Conservation (phyloP, 2,329 filamentous ascomycete genomes). For the Parastagonospora avenae region DNA sequence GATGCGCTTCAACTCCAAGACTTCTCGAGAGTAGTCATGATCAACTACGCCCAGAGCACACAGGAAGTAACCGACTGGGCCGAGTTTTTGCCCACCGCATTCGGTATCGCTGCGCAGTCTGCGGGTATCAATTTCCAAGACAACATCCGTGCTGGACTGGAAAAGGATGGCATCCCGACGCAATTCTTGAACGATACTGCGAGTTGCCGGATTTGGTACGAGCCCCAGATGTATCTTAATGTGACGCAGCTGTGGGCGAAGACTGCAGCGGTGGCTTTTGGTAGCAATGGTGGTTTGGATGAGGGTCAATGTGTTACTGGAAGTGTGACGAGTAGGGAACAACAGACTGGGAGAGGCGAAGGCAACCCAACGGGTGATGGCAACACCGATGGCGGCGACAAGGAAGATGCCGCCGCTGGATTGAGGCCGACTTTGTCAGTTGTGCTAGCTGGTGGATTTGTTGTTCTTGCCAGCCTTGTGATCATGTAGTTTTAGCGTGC, state of each 20-base stretch:
- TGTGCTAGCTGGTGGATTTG: neutral
- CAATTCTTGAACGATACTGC: conserved; percentile 68
- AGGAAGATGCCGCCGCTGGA: conserved; percentile 16
- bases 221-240: conserved; percentile 58
- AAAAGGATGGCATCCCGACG: conserved; percentile 50
- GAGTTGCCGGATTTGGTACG: conserved; percentile 66
- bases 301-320: conserved; percentile 35
- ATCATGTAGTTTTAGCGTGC: neutral
- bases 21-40: conserved; percentile 23
- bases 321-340: conserved; percentile 30
- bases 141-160: conserved; percentile 42
- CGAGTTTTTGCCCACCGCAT: conserved; percentile 26
- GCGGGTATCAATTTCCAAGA: conserved; percentile 48
- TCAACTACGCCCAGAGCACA: conserved; percentile 19
- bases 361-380: conserved; percentile 21
- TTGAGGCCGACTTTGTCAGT: neutral
- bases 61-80: conserved; percentile 25
- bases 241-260: conserved; percentile 60
- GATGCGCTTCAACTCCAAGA: conserved; percentile 27
- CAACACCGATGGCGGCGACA: conserved; percentile 9
- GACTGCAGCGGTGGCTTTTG: conserved; percentile 35
- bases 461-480: neutral
- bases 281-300: conserved; percentile 32
- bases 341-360: conserved; percentile 32
- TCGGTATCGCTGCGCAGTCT: conserved; percentile 25